phyloP scores from a whole-genome alignment of 179 eudicot genomes.

The Heliamphora pulchella region DNA sequence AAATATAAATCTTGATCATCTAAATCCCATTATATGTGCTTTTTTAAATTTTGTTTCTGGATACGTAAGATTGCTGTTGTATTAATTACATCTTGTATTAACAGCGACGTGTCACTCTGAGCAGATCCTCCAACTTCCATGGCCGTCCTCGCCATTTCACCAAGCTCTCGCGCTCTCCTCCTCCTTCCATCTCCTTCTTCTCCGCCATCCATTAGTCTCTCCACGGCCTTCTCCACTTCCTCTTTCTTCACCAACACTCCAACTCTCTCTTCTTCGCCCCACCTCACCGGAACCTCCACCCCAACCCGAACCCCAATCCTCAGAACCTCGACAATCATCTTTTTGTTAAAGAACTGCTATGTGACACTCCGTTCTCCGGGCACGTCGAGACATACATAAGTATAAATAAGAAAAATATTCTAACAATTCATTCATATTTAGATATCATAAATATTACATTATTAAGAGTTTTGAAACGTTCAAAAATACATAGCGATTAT shows the following conservation, averaged over 20 bases:
- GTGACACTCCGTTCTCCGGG: constrained; percentile 11
- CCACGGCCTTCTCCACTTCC: constrained; percentile 24
- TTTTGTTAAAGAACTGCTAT: constrained; percentile 39
- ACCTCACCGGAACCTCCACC: constrained; percentile 20
- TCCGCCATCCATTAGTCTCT: constrained; percentile 27
- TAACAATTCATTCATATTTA: no score
- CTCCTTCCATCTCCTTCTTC: constrained; percentile 29
- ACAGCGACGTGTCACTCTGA: constrained; percentile 21
- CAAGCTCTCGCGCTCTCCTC: constrained; percentile 29
- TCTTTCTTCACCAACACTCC: constrained; percentile 26
- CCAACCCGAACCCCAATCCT: constrained; percentile 23
- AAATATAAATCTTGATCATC: no score
- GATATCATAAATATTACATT: no score
- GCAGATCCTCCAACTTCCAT: constrained; percentile 41
- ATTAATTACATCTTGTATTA: constrained; percentile 22
- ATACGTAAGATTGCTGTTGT: no score
- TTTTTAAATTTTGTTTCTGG: no score
- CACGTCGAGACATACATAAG: no score
- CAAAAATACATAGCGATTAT: no score
- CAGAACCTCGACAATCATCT: constrained; percentile 19
- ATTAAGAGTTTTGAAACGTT: no score
- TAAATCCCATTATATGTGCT: no score
- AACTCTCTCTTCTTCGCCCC: constrained; percentile 22
- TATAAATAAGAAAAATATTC: no score
- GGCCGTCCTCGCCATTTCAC: constrained; percentile 28